Conservation (phyloP, 2,329 filamentous ascomycete genomes). For the Lachnellula occidentalis region DNA sequence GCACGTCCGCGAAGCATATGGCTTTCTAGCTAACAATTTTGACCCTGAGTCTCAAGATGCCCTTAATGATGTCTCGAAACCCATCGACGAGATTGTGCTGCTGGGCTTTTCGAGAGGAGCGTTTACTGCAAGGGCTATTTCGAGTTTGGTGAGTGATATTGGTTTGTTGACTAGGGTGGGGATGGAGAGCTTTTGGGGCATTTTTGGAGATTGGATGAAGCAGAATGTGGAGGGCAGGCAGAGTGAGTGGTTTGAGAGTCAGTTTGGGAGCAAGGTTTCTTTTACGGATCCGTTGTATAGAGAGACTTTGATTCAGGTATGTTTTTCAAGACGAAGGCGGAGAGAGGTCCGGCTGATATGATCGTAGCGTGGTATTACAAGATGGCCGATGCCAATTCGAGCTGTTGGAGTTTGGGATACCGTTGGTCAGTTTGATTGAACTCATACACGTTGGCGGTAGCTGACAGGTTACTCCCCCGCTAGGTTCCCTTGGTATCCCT, state of each 20-base stretch:
- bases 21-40: constrained; percentile 42
- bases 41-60: constrained; percentile 21
- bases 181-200: constrained; percentile 37
- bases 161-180: constrained; percentile 39
- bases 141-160: constrained; percentile 32
- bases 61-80: constrained; percentile 12
- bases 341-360: constrained; percentile 1
- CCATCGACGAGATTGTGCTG: constrained; percentile 33
- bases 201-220: constrained; percentile 35
- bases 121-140: constrained; percentile 35
- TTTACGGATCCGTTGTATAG: constrained; percentile 20
- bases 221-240: constrained; percentile 17
- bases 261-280: constrained; percentile 11
- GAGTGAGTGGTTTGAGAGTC: constrained; percentile 18
- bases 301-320: constrained; percentile 17
- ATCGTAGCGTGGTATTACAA: constrained; percentile 15
- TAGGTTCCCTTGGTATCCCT: constrained; percentile 22
- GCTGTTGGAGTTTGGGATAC: constrained; percentile 46
- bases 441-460: background rate
- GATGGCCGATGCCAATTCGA: constrained; percentile 32
- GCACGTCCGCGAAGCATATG: constrained; percentile 43
- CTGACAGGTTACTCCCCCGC: background rate
- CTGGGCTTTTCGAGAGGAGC: constrained; percentile 38
- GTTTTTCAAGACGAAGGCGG: background rate
- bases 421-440: constrained; percentile 34